A percentile compares a stretch with the other conserved stretches of the same genome.
Evolutionary conservation across 2,329 filamentous ascomycete genomes (phyloP).

Genomic region (Arthrinium phaeospermum): DNA sequence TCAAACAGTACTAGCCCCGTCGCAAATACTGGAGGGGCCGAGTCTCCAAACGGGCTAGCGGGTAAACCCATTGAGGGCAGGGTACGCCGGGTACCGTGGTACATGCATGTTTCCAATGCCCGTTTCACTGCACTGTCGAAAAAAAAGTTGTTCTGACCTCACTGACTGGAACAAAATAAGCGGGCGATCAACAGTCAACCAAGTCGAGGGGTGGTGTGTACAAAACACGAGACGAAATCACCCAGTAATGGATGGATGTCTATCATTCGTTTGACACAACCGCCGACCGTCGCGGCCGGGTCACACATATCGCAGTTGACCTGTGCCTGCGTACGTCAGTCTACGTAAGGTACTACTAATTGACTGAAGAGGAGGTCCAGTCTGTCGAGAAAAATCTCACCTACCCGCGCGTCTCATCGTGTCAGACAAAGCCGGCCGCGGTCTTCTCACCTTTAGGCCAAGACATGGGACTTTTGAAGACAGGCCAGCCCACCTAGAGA

Average conservation of each 20-base stretch:
- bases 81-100: neutral
- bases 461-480: slow-evolving; percentile 15
- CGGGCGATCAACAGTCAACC: slow-evolving; percentile 13
- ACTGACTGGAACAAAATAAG: slow-evolving; percentile 15
- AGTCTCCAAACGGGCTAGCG: neutral
- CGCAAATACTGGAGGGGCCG: slow-evolving; percentile 12
- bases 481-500: neutral
- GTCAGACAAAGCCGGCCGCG: slow-evolving; percentile 10
- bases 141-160: slow-evolving; percentile 9
- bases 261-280: slow-evolving; percentile 14
- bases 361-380: too few relatives aligned
- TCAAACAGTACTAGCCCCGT: slow-evolving; percentile 14
- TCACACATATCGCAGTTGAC: neutral
- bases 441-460: slow-evolving; percentile 7
- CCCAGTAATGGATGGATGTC: slow-evolving; percentile 3
- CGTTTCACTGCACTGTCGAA: slow-evolving; percentile 17
- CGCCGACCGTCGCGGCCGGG: slow-evolving; percentile 1
- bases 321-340: too few relatives aligned
- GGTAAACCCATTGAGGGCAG: neutral
- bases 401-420: slow-evolving; percentile 16
- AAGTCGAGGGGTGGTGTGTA: neutral
- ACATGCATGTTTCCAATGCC: slow-evolving; percentile 17
- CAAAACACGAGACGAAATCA: slow-evolving; percentile 10
- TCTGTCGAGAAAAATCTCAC: neutral
- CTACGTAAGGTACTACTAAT: too few relatives aligned